Percentiles rank a stretch among this genome's conserved stretches.
phyloP scores from a whole-genome alignment of 2,329 filamentous ascomycete genomes.

The Aspergillus aculeatinus region DNA sequence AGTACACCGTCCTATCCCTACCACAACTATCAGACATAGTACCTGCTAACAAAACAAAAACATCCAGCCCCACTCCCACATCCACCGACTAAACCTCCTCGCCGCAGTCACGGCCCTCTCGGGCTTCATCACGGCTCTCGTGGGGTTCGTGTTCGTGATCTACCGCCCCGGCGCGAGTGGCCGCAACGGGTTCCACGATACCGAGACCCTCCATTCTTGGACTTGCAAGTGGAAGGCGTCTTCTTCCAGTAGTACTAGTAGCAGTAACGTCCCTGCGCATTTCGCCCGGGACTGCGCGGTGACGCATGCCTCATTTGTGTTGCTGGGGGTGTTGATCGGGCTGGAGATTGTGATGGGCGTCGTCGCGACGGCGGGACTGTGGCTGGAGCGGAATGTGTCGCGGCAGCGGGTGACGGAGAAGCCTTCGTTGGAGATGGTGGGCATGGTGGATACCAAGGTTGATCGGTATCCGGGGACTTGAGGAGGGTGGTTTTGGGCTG shows the following conservation, averaged over 20 bases:
- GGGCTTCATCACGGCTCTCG: slow-evolving; percentile 38
- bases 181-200: slow-evolving; percentile 29
- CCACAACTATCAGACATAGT: background rate
- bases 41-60: background rate
- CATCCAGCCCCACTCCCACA: slow-evolving; percentile 36
- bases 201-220: slow-evolving; percentile 43
- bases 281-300: slow-evolving; percentile 42
- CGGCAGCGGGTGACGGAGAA: slow-evolving; percentile 27
- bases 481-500: background rate
- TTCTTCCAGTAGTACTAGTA: background rate
- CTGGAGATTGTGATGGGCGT: slow-evolving; percentile 36
- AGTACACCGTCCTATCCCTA: slow-evolving; percentile 9
- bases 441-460: slow-evolving; percentile 24
- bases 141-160: slow-evolving; percentile 34
- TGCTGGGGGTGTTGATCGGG: slow-evolving; percentile 37
- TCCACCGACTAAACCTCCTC: slow-evolving; percentile 34
- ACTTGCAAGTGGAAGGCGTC: slow-evolving; percentile 41
- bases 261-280: slow-evolving; percentile 28
- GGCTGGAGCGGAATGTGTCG: slow-evolving; percentile 32
- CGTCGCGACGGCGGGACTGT: slow-evolving; percentile 30
- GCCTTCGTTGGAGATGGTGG: slow-evolving; percentile 29
- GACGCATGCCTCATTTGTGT: slow-evolving; percentile 35
- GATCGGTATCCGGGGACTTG: background rate
- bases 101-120: slow-evolving; percentile 34
- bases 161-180: slow-evolving; percentile 32